Base-by-base conservation (phyloP, 2,329 filamentous ascomycete species). In the Colletotrichum cereale region DNA sequence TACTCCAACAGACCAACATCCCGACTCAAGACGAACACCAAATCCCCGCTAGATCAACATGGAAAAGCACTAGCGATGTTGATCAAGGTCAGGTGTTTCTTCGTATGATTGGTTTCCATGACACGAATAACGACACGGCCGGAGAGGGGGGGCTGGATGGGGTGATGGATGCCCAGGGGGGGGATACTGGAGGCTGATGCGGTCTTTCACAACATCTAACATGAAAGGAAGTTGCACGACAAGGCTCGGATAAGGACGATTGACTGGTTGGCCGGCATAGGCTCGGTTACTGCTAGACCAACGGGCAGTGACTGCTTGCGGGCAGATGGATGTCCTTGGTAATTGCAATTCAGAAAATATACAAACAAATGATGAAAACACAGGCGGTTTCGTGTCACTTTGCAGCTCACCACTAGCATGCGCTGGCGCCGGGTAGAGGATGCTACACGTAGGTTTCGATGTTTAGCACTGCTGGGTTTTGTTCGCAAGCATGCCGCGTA, bases 331-430 rank as follows among this genome's bases (percentile, higher is more conserved):
- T 29, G 53, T 60, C 67, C 60, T 55, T 36, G 38, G 56, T 71
- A 62, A 72, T 71, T 69, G 70, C 70, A 62, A 62, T 66, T 72
- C 70, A 72, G 56, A 71, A 66, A 72, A 72, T 56, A 61, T 58
- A 72, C 61, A 72, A 72, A 72, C 70, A 72, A 72, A 72, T 56
- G 40, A 71, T 62, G 55, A 72, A 72, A 72, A 62, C 36, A 52
- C 62, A 14, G 40, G 16, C 57, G 11, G 38, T 26, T 65, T 40
- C 18, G 21, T 36, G 48, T 26, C 36, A 29, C 38, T 29, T 31
- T 12, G 8, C n/a, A 58, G n/a, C 31, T 12, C 16, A 12, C 10
- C 26, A 2, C 26, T 5, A 4, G n/a, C 34, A 26, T 42, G 7
- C 36, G 42, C n/a, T 24, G 34, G 42, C 31, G 16, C 24, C 6